Base-by-base conservation (phyloP, 1,139 yeast genomes). In the Kluyveromyces sp. region DNA sequence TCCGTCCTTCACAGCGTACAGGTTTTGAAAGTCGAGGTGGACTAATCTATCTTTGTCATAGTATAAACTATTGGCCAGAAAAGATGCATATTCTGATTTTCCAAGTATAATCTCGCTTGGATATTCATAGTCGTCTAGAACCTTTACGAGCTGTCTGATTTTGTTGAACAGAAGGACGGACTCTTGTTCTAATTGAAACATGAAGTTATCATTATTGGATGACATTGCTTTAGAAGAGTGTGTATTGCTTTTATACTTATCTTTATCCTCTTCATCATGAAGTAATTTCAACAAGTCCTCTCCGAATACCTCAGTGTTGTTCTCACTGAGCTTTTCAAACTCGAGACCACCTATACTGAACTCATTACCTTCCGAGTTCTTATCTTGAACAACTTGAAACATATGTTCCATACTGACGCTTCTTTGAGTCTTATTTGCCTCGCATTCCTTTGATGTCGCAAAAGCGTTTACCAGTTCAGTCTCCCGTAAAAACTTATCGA, bases 401-500 rank as follows among this genome's bases (percentile, higher is more conserved):
- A 49, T 33, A 18, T 46, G 47, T 26, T 49, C 49, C 44, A 49
- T 40, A 19, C 48, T 46, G 7, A 42, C 26, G 34, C 42, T 43
- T 33, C 34, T 39, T 15, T 33, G 35, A 17, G 49, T 44, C 26
- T 36, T 44, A 6, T 16, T 26, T n/a, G 16, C n/a, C 16, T 17
- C 16, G 17, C 17, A 31, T 38, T 16, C 44, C 22, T 46, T 49
- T 1, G 50, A 55, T 11, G 44, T 53, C 2, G 64, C 53, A 16
- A 78, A 57, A 29, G 77, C 61, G 45, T 71, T 71, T 22, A 74
- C 72, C 46, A 82, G 66, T 56, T 81, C 82, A 1, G 82, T 78
- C 44, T 80, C 68, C 47, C 83, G 67, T 42, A 79, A 64, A 55
- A 77, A 77, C 54, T 78, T 80, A 55, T 83, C 89, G 47, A 83